phyloP scores from a whole-genome alignment of 805 yeast species.

The Yueomyces sinensis region DNA sequence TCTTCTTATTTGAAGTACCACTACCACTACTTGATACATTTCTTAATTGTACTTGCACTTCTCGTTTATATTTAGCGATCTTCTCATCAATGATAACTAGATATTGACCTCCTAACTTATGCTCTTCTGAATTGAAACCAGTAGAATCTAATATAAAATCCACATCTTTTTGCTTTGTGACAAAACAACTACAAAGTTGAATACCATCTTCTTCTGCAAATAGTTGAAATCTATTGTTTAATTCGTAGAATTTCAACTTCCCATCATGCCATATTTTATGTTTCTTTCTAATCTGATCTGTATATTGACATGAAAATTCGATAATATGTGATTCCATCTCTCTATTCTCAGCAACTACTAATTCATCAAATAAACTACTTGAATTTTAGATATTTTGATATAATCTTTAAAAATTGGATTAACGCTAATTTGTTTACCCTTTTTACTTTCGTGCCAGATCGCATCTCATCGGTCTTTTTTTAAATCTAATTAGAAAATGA shows the following conservation, averaged over 20 bases:
- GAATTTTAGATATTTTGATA: too few species aligned
- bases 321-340: constrained; percentile 12
- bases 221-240: constrained; percentile 13
- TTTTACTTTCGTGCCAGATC: too few species aligned
- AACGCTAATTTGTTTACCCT: too few species aligned
- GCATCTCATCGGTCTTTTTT: too few species aligned
- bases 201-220: constrained; percentile 14
- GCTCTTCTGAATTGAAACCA: constrained; percentile 16
- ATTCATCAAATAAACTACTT: not conserved
- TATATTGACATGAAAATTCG: constrained; percentile 21
- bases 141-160: constrained; percentile 9
- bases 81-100: constrained; percentile 13
- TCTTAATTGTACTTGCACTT: constrained; percentile 3
- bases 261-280: constrained; percentile 26
- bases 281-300: constrained; percentile 21
- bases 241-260: constrained; percentile 11
- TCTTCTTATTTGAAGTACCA: too few species aligned
- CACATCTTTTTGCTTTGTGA: constrained; percentile 14
- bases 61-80: constrained; percentile 9
- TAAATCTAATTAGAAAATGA: too few species aligned
- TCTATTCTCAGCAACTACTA: not conserved
- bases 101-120: constrained; percentile 16
- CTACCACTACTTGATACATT: too few species aligned
- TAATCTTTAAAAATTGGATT: too few species aligned
- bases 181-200: constrained; percentile 12